Evolutionary conservation across 2,329 filamentous ascomycete species (phyloP).

Genomic region (Penicillium sp.): DNA sequence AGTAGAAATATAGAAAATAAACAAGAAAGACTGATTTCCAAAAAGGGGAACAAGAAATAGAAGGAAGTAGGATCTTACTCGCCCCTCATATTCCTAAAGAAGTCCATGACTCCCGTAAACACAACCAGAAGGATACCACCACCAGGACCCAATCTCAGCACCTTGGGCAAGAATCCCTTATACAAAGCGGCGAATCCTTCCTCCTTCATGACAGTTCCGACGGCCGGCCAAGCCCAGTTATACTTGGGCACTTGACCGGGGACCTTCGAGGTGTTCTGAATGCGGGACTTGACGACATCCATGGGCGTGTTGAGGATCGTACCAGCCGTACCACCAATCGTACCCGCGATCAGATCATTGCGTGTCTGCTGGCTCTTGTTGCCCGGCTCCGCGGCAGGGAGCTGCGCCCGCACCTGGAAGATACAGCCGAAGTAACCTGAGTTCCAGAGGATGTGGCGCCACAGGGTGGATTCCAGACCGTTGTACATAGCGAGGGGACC

Average conservation of each 20-base stretch:
- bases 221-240: slow-evolving; percentile 91
- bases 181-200: slow-evolving; percentile 88
- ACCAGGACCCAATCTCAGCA: slow-evolving; percentile 64
- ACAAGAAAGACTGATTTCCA: too few relatives aligned
- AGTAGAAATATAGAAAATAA: too few relatives aligned
- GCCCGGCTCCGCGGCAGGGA: slow-evolving; percentile 62
- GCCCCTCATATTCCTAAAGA: too few relatives aligned
- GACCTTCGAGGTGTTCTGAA: slow-evolving; percentile 84
- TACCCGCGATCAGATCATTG: slow-evolving; percentile 80
- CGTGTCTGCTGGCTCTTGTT: slow-evolving; percentile 71
- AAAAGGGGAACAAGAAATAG: too few relatives aligned
- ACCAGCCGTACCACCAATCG: slow-evolving; percentile 78
- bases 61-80: too few relatives aligned
- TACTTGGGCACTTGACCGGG: slow-evolving; percentile 82
- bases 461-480: slow-evolving; percentile 90
- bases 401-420: slow-evolving; percentile 80
- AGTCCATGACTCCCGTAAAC: slow-evolving; percentile 55
- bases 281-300: slow-evolving; percentile 96
- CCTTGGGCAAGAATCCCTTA: slow-evolving; percentile 97
- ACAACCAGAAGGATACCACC: slow-evolving; percentile 51
- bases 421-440: slow-evolving; percentile 96
- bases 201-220: slow-evolving; percentile 80
- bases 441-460: slow-evolving; percentile 92
- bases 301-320: slow-evolving; percentile 91
- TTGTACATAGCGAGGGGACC: slow-evolving; percentile 87